These are phyloP conservation scores for Leccinum rimulosum DNA, from an alignment of 768 basidiomycete genomes.

Conservation along the genomic window DNA sequence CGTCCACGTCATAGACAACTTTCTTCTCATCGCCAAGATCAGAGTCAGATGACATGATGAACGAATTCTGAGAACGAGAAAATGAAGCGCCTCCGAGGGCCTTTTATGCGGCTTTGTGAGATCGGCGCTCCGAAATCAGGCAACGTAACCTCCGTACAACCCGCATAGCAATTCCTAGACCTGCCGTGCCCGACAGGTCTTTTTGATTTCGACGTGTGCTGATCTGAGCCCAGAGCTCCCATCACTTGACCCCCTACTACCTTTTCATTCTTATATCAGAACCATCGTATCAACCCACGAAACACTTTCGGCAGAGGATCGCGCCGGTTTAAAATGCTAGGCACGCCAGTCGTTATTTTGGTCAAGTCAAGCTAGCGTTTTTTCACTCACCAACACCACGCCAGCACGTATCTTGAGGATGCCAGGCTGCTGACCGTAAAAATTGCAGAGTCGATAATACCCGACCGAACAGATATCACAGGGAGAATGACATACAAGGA, in stretches of 20 bases:
- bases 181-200: background rate
- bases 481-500: background rate
- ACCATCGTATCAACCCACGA: background rate
- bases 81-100: background rate
- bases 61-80: background rate
- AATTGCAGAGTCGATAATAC: background rate
- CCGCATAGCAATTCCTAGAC: background rate
- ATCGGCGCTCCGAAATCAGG: background rate
- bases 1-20: background rate
- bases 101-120: background rate
- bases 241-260: background rate
- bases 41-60: slow-evolving; percentile 11
- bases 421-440: background rate
- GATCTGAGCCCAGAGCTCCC: background rate
- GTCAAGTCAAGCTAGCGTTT: background rate
- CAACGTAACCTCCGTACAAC: background rate
- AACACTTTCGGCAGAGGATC: background rate
- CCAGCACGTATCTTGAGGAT: background rate
- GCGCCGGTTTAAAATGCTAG: background rate
- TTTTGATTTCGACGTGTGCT: background rate
- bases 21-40: slow-evolving; percentile 1
- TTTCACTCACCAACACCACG: background rate
- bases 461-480: background rate
- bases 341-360: background rate
- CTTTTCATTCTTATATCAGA: background rate